A percentile compares a stretch with the other conserved stretches of the same genome.
Conservation (phyloP, 2,329 filamentous ascomycete species). For the Neofusicoccum ribis region DNA sequence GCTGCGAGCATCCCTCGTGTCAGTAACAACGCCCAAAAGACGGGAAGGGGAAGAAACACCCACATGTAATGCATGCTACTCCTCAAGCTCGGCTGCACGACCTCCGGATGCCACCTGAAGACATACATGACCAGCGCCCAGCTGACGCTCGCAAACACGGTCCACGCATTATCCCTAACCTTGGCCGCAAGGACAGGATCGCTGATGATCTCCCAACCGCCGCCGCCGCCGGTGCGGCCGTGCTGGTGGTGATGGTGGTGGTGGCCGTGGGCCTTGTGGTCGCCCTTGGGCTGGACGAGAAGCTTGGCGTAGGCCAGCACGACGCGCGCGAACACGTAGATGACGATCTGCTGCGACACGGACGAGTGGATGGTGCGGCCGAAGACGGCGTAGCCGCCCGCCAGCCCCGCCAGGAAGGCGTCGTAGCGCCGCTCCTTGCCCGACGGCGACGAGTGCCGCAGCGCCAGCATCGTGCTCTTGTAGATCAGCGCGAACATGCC, state of each 20-base stretch:
- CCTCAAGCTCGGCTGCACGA: conserved; percentile 84
- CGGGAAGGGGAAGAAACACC: conserved; percentile 34
- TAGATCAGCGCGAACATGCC: conserved; percentile 90
- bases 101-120: conserved; percentile 88
- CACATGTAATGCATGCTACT: conserved; percentile 99
- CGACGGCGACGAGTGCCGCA: conserved; percentile 58
- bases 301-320: conserved; percentile 81
- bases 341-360: conserved; percentile 94
- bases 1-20: conserved; percentile 37
- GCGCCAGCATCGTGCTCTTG: conserved; percentile 75
- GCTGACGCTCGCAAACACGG: conserved; percentile 83
- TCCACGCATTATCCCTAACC: conserved; percentile 71
- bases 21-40: not conserved
- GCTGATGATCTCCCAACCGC: conserved; percentile 43
- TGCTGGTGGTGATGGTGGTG: not conserved
- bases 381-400: conserved; percentile 93
- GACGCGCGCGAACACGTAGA: conserved; percentile 95
- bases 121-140: conserved; percentile 97
- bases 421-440: conserved; percentile 72
- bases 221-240: conserved; percentile 33
- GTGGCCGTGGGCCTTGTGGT: not conserved
- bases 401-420: conserved; percentile 78
- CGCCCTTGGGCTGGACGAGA: conserved; percentile 63
- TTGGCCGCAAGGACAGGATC: conserved; percentile 39
- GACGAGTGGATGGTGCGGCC: conserved; percentile 75